phyloP scores from a whole-genome alignment of 345 rosid species.

The Mallotus nudiflorus region DNA sequence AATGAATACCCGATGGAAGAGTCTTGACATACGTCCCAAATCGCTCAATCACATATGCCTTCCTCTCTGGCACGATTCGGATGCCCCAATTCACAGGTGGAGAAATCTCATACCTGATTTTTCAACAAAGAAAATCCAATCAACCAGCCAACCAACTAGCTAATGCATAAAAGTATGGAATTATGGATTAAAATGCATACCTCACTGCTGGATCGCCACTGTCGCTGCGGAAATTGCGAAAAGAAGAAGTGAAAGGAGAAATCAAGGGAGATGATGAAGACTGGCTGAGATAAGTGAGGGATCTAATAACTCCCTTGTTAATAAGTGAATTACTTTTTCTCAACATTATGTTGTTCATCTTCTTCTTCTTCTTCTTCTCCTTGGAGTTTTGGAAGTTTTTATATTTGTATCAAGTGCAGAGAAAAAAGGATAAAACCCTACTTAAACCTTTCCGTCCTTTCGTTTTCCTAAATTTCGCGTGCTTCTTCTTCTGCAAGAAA shows the following conservation, averaged over 20 bases:
- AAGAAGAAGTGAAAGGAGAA: constrained; percentile 1
- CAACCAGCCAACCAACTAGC: neutral
- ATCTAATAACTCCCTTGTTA: neutral
- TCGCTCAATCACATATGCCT: constrained; percentile 82
- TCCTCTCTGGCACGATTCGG: constrained; percentile 84
- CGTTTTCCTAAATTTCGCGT: too few relatives aligned
- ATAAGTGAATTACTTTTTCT: neutral
- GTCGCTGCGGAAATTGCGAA: constrained; percentile 4
- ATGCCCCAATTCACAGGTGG: constrained; percentile 94
- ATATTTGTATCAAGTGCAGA: neutral
- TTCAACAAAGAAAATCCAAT: neutral
- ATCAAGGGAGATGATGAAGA: neutral
- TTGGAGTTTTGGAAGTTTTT: neutral
- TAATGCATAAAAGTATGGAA: neutral
- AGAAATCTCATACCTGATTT: constrained; percentile 59
- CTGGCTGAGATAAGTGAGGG: neutral
- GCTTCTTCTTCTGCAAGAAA: too few relatives aligned
- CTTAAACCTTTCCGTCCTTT: neutral
- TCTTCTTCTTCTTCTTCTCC: too few relatives aligned
- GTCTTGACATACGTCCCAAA: constrained; percentile 84
- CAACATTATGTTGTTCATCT: neutral
- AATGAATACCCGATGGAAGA: constrained; percentile 78
- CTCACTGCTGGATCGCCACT: neutral
- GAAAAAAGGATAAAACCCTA: constrained; percentile 7
- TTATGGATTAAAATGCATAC: neutral